A percentile compares a stretch with the other conserved stretches of the same genome.
phyloP scores from a whole-genome alignment of 140 eudicot genomes.

The Cichorium intybus region DNA sequence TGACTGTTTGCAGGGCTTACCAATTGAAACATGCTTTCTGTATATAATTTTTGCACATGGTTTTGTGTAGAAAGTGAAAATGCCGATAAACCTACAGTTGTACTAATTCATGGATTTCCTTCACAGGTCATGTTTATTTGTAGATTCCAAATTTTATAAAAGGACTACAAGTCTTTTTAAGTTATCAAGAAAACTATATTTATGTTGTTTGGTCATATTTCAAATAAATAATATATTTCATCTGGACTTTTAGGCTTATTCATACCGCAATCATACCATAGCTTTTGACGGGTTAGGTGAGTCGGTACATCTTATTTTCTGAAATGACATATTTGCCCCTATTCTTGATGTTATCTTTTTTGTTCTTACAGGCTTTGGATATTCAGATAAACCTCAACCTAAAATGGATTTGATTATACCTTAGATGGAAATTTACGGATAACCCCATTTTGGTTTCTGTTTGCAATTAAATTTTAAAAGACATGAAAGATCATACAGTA shows the following conservation, averaged over 20 bases:
- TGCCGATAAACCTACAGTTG: slow-evolving; percentile 58
- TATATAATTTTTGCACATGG: slow-evolving; percentile 83
- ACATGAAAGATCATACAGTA: not conserved
- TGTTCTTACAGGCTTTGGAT: slow-evolving; percentile 75
- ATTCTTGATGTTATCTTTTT: slow-evolving; percentile 12
- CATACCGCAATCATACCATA: slow-evolving; percentile 75
- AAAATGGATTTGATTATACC: slow-evolving; percentile 93
- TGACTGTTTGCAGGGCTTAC: slow-evolving; percentile 79
- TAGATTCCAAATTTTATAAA: too few relatives aligned
- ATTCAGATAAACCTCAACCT: slow-evolving; percentile 94
- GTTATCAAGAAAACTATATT: too few relatives aligned
- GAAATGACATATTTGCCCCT: not conserved
- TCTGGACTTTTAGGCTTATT: slow-evolving; percentile 69
- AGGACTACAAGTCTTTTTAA: too few relatives aligned
- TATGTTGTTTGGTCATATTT: too few relatives aligned
- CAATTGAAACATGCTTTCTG: slow-evolving; percentile 67
- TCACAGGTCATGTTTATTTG: too few relatives aligned
- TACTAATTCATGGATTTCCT: too few relatives aligned
- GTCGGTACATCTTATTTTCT: slow-evolving; percentile 13
- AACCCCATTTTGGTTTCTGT: not conserved
- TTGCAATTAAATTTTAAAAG: not conserved
- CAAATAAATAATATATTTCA: too few relatives aligned
- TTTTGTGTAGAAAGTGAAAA: slow-evolving; percentile 89
- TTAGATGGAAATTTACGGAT: slow-evolving; percentile 54
- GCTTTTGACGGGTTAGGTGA: slow-evolving; percentile 95